A percentile compares a stretch with the other conserved stretches of the same genome.
Conservation (phyloP, 2,329 filamentous ascomycete species). For the Fusarium metavorans region DNA sequence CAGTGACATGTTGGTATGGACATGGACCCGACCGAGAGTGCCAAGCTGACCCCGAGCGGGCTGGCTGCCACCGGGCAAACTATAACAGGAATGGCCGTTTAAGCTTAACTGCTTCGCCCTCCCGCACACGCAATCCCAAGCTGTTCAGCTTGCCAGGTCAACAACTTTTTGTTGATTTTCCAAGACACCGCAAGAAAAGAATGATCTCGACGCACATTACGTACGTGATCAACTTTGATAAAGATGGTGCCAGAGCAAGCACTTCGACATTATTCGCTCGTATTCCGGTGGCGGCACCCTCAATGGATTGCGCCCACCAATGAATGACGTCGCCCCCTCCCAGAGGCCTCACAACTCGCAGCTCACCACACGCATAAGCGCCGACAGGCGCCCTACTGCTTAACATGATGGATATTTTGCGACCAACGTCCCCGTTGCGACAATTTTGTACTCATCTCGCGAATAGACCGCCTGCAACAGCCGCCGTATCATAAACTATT, state of each 20-base stretch:
- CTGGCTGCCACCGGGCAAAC: background rate
- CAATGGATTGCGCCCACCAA: conserved; percentile 20
- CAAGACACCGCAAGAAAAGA: background rate
- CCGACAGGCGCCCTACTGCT: conserved; percentile 39
- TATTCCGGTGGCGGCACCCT: conserved; percentile 30
- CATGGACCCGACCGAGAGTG: background rate
- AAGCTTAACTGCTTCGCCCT: conserved; percentile 38
- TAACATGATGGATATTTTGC: conserved; percentile 14
- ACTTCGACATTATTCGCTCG: conserved; percentile 11
- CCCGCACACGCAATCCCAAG: conserved; percentile 27
- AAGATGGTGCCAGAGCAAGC: conserved; percentile 6
- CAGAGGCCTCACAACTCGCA: conserved; percentile 43
- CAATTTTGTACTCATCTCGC: conserved; percentile 12
- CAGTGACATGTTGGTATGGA: conserved; percentile 1
- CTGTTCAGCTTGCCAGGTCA: background rate
- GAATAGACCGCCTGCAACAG: conserved; percentile 24
- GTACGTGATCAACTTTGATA: background rate
- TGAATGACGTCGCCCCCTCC: conserved; percentile 40
- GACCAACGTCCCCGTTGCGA: conserved; percentile 17
- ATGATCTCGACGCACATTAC: background rate
- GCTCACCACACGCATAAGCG: conserved; percentile 41
- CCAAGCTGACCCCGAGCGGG: conserved; percentile 21
- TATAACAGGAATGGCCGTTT: conserved; percentile 21
- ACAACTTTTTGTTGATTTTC: background rate
- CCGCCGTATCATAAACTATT: conserved; percentile 18